Evolutionary conservation across 176 grass and related monocot species (phyloP).

Genomic region (Saccharum spontaneum): DNA sequence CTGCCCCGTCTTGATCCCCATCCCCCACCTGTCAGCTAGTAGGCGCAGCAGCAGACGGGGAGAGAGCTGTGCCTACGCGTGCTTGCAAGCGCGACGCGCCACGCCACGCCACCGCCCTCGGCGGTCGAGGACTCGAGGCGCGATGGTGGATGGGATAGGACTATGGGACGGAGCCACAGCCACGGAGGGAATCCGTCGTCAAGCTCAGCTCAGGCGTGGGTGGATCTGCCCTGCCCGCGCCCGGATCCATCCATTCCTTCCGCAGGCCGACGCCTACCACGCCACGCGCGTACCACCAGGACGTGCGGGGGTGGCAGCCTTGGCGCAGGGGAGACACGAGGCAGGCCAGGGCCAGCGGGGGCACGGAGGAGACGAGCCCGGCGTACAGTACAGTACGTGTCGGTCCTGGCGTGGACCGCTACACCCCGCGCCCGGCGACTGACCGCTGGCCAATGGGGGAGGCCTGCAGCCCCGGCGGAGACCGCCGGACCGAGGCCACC

Average conservation of each 20-base stretch:
- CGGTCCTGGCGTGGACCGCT: neutral
- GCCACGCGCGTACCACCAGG: no score
- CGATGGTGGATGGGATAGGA: neutral
- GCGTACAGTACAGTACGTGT: no score
- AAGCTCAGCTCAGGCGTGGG: neutral
- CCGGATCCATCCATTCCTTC: no score
- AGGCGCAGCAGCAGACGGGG: neutral
- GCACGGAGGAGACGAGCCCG: neutral
- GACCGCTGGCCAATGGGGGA: neutral
- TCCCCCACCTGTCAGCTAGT: conserved; percentile 13
- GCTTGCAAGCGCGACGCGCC: conserved; percentile 21
- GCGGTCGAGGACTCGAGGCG: neutral
- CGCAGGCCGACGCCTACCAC: neutral
- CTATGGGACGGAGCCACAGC: neutral
- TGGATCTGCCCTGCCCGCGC: neutral
- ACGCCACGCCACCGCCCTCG: neutral
- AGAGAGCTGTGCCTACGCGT: neutral
- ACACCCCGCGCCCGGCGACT: neutral
- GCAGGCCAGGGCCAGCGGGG: neutral
- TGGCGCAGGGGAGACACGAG: neutral
- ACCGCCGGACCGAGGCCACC: no score
- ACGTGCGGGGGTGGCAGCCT: neutral
- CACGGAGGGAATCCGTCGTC: neutral
- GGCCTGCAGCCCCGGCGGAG: no score
- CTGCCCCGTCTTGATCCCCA: conserved; percentile 2